Percentiles rank a stretch among this genome's conserved stretches.
Conservation (phyloP, 768 basidiomycete genomes). For the Boletellus emodensis region DNA sequence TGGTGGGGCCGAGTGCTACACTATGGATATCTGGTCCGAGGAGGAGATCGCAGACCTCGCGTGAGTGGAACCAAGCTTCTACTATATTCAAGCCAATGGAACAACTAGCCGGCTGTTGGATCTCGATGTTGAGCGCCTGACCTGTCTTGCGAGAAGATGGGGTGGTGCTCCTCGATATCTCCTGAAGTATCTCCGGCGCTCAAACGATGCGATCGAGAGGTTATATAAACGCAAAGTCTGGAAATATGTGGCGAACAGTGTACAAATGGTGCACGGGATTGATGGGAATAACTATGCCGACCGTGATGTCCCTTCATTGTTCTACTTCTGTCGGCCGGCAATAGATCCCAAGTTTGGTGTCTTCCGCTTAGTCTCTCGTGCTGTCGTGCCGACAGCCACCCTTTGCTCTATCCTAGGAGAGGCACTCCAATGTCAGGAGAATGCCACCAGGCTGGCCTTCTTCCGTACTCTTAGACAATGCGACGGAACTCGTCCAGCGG, state of each 20-base stretch:
- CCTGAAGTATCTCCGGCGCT: no score
- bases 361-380: not conserved
- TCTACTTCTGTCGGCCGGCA: not conserved
- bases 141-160: not conserved
- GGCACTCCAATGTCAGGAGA: not conserved
- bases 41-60: not conserved
- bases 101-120: no score
- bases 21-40: conserved; percentile 4
- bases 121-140: not conserved
- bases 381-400: not conserved
- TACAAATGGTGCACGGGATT: no score
- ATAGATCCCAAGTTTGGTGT: no score
- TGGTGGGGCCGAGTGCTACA: not conserved
- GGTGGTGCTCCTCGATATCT: not conserved
- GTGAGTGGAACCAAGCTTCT: not conserved
- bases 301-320: not conserved
- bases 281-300: no score
- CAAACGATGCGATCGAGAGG: not conserved
- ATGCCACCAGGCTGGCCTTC: not conserved
- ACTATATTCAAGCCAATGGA: no score
- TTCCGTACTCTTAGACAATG: not conserved
- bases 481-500: not conserved
- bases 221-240: not conserved
- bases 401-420: not conserved
- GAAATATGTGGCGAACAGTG: not conserved